Evolutionary conservation across 2,329 filamentous ascomycete species (phyloP).

Genomic region (Aspergillus brasiliensis): DNA sequence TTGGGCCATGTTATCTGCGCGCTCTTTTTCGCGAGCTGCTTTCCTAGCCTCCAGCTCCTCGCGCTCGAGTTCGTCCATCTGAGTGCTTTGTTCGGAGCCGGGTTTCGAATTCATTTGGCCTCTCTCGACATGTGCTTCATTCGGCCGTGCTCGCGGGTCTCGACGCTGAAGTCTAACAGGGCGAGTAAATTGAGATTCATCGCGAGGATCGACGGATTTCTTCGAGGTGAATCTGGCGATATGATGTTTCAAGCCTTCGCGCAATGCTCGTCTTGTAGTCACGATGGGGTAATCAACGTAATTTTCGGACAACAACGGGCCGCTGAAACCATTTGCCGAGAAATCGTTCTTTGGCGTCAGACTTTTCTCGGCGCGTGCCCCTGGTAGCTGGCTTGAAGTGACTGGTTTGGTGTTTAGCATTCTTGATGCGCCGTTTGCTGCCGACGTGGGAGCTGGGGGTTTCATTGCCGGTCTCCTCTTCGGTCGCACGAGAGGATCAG

Average conservation of each 20-base stretch:
- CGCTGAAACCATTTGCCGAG: constrained; percentile 46
- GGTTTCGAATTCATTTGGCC: constrained; percentile 42
- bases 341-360: constrained; percentile 32
- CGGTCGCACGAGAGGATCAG: constrained; percentile 66
- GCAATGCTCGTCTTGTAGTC: constrained; percentile 77
- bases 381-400: constrained; percentile 19
- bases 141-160: constrained; percentile 67
- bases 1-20: constrained; percentile 84
- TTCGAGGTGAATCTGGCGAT: constrained; percentile 77
- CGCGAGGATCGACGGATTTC: constrained; percentile 65
- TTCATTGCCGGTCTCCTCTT: constrained; percentile 50
- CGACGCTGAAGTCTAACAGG: constrained; percentile 88
- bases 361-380: constrained; percentile 22
- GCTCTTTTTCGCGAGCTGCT: constrained; percentile 80
- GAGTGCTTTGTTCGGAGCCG: constrained; percentile 40
- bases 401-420: constrained; percentile 27
- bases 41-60: constrained; percentile 61
- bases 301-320: constrained; percentile 41
- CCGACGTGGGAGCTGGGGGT: constrained; percentile 24
- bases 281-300: constrained; percentile 68
- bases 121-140: constrained; percentile 59
- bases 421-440: constrained; percentile 29
- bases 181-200: constrained; percentile 81
- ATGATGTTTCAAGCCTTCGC: constrained; percentile 81
- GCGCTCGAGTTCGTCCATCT: constrained; percentile 67